Base-by-base conservation (phyloP, 1,139 yeast species). In the Saccharomycopsis phalli region DNA sequence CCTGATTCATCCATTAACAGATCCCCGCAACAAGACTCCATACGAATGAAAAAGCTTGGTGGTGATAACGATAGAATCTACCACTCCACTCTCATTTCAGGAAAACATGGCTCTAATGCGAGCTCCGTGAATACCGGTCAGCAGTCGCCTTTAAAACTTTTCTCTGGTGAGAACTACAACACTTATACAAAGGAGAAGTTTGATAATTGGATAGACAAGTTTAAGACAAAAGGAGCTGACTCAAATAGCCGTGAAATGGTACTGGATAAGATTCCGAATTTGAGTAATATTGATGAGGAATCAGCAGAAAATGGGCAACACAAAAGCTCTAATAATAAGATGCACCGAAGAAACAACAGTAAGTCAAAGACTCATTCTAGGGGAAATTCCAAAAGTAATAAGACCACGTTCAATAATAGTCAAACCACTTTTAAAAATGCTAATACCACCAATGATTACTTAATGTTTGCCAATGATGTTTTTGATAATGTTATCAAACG, bases 101-200 rank as follows among this genome's bases (percentile, higher is more conserved):
- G 11, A 28, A 28, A 17, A 28, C 22, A 30, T 30, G 13, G 31
- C 6, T 42, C 47, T 6, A 42, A 42, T 29, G 38, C 23, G 13
- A 25, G 31, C 10, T 37, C 45, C 6, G 17, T 43, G 13, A 35
- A 22, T 32, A 38, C 29, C 18, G 40, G 40, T 6, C 55, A 13
- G 51, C 49, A 56, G 31, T 65, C 71, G 1, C 72, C 72, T 0
- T 57, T 67, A 40, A 67, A 67, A 46, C 50, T 67, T 22, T 67
- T 61, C 47, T 35, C 43, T 6, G 59, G 61, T 5, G 61, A 58
- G 31, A 57, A 62, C 27, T 66, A 66, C 22, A 45, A 45, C 33
- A 43, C 46, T 2, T 43, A 45, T 30, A 45, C 48, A 7, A 31
- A 45, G 23, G 35, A 44, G 17, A 39, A 33, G 32, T 40, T 45